Percentiles rank a stretch among this genome's conserved stretches.
These are phyloP conservation scores for Lasiosphaeria ovina DNA, from an alignment of 495 filamentous ascomycete species.

Conservation along the genomic window DNA sequence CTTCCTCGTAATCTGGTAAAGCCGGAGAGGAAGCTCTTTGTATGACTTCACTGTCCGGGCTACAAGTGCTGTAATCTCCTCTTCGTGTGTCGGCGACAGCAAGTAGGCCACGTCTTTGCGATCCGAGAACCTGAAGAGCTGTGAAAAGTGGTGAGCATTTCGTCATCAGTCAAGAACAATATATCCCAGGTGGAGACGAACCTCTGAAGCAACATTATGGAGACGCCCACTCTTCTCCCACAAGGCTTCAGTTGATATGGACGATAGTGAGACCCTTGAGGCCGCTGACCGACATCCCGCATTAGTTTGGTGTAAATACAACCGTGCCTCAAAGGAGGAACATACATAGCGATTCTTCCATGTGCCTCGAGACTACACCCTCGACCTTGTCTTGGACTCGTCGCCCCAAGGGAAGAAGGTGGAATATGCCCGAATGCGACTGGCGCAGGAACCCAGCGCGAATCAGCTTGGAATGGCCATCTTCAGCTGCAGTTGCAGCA, in stretches of 20 bases:
- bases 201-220: conserved; percentile 39
- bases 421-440: conserved; percentile 88
- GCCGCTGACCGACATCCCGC: conserved; percentile 54
- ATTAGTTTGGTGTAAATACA: background rate
- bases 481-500: conserved; percentile 49
- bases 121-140: conserved; percentile 82
- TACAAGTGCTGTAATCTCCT: conserved; percentile 86
- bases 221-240: conserved; percentile 64
- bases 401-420: conserved; percentile 85
- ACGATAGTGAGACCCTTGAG: conserved; percentile 83
- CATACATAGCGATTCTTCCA: conserved; percentile 69
- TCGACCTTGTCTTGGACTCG: conserved; percentile 90
- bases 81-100: conserved; percentile 91
- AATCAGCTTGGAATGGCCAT: conserved; percentile 71
- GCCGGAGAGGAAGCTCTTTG: conserved; percentile 76
- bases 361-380: conserved; percentile 80
- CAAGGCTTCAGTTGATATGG: conserved; percentile 78
- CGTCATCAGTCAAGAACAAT: background rate
- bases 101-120: conserved; percentile 72
- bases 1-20: conserved; percentile 93
- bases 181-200: conserved; percentile 20
- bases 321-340: conserved; percentile 3
- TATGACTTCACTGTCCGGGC: conserved; percentile 74
- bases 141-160: conserved; percentile 16
- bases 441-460: conserved; percentile 80